Conservation (phyloP, 352 stramenopile genomes). For the Phytophthora constricta region DNA sequence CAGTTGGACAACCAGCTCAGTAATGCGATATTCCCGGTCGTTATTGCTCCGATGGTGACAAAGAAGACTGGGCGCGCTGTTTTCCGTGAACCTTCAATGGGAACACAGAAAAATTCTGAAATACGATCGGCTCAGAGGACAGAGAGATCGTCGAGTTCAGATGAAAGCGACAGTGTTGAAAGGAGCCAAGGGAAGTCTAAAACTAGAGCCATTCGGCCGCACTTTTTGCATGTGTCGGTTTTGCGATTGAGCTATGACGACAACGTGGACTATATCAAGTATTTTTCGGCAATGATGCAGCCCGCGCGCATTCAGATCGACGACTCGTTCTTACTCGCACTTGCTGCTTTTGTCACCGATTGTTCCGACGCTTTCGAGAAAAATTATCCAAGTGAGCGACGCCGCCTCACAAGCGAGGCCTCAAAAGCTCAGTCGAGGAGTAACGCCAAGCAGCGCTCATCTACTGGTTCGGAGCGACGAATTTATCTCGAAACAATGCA, state of each 20-base stretch:
- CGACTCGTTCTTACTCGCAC: slow-evolving; percentile 37
- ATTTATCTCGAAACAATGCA: slow-evolving; percentile 90
- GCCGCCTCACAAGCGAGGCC: slow-evolving; percentile 32
- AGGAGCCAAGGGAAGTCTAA: slow-evolving; percentile 28
- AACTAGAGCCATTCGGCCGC: slow-evolving; percentile 18
- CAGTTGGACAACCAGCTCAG: slow-evolving; percentile 87
- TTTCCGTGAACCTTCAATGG: slow-evolving; percentile 27
- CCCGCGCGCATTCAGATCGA: slow-evolving; percentile 47
- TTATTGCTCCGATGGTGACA: slow-evolving; percentile 77
- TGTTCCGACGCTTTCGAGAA: slow-evolving; percentile 18
- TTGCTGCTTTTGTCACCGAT: slow-evolving; percentile 37
- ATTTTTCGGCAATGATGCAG: slow-evolving; percentile 85
- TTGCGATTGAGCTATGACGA: slow-evolving; percentile 81
- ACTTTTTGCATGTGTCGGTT: slow-evolving; percentile 83
- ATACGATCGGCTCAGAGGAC: slow-evolving; percentile 31
- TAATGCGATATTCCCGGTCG: slow-evolving; percentile 79
- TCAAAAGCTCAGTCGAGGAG: slow-evolving; percentile 23
- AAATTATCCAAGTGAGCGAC: slow-evolving; percentile 32
- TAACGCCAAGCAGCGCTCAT: slow-evolving; percentile 31
- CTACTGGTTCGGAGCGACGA: slow-evolving; percentile 49
- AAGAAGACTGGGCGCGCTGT: slow-evolving; percentile 35
- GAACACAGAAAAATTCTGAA: slow-evolving; percentile 39
- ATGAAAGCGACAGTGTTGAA: slow-evolving; percentile 14
- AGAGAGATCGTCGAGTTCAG: slow-evolving; percentile 18
- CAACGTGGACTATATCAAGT: slow-evolving; percentile 90